These are phyloP conservation scores for Cicer pinnatifidum DNA, from an alignment of 306 rosid genomes.

Conservation along the genomic window DNA sequence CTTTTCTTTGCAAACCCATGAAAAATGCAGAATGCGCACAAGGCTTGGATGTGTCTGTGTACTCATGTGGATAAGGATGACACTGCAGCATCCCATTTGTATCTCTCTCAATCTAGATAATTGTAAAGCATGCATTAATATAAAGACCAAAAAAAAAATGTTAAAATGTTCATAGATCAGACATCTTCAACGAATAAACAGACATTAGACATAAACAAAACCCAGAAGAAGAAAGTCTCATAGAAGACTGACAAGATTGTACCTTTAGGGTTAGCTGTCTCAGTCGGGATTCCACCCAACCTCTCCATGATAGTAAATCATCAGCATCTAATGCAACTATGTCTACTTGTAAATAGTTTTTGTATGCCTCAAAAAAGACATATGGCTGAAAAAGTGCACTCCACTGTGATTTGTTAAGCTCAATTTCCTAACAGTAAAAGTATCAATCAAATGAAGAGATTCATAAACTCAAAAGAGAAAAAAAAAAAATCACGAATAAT, in stretches of 20 bases:
- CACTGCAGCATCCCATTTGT: conserved; percentile 93
- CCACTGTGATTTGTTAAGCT: conserved; percentile 84
- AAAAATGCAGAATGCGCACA: conserved; percentile 92
- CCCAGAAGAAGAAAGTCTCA: conserved; percentile 22
- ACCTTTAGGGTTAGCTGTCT: conserved; percentile 79
- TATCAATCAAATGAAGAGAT: conserved; percentile 35
- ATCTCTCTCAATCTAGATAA: conserved; percentile 88
- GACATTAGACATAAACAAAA: conserved; percentile 16
- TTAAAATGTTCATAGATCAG: conserved; percentile 25
- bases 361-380: conserved; percentile 84
- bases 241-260: conserved; percentile 35
- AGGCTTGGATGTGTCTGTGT: conserved; percentile 67
- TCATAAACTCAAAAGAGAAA: conserved; percentile 7
- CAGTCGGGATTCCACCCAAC: conserved; percentile 71
- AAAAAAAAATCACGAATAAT: conserved; percentile 1
- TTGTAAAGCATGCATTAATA: conserved; percentile 31
- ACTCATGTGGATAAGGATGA: conserved; percentile 94
- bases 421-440: conserved; percentile 73
- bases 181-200: conserved; percentile 29
- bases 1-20: conserved; percentile 98
- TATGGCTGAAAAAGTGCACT: conserved; percentile 84
- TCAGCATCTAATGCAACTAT: conserved; percentile 78
- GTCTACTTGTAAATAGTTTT: conserved; percentile 93
- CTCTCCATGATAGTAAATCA: conserved; percentile 67
- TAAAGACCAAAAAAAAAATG: not conserved